Conservation (phyloP, 148 eudicot genomes). For the Vaccinium corymbosum region DNA sequence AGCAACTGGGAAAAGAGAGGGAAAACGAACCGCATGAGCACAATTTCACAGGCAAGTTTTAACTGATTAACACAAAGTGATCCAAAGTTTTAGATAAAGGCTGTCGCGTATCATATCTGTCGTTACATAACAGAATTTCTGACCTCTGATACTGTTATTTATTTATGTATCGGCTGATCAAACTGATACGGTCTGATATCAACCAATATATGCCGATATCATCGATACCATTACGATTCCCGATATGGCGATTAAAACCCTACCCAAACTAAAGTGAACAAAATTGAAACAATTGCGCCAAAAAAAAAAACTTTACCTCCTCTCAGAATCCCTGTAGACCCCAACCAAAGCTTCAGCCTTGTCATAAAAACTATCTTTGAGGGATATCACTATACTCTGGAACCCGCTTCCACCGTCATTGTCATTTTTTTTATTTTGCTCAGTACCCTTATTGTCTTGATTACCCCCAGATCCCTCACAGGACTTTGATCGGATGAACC, state of each 20-base stretch:
- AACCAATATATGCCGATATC: no score
- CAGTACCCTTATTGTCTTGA: neutral
- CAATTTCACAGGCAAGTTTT: neutral
- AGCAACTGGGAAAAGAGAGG: conserved; percentile 55
- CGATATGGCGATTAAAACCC: no score
- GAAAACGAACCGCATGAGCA: neutral
- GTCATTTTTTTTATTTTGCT: no score
- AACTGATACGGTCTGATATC: no score
- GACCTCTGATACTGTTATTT: no score
- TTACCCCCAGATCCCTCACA: conserved; percentile 54
- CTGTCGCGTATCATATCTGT: no score
- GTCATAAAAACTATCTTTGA: conserved; percentile 94
- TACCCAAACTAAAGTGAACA: neutral
- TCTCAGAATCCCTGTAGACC: conserved; percentile 86
- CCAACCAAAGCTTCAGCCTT: conserved; percentile 99
- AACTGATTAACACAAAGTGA: no score
- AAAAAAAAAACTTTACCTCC: conserved; percentile 39
- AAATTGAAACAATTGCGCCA: neutral
- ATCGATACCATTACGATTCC: no score
- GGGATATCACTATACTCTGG: conserved; percentile 97
- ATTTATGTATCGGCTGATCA: no score
- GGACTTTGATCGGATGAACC: conserved; percentile 93
- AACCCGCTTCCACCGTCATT: conserved; percentile 64
- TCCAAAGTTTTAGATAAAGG: no score
- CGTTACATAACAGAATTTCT: no score